Evolutionary conservation across 1,284 basidiomycete genomes (phyloP), one percentile per base, ranked within the genome.

Genomic region (Ganoderma resinaceum): DNA sequence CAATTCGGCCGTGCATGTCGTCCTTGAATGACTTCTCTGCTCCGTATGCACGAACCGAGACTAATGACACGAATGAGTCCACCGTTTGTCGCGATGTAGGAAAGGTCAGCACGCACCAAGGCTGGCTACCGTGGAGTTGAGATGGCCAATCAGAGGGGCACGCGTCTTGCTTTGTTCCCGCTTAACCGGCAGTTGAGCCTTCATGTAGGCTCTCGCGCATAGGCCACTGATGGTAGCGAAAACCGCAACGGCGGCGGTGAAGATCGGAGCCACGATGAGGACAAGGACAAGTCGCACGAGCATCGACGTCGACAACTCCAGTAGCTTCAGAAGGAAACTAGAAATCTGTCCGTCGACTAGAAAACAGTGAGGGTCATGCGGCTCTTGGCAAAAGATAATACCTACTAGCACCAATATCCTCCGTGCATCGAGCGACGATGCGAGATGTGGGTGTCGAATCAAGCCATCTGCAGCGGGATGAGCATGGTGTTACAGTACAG

Each of bases 161-260:
- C 84, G 85, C 9, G 88, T 85, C 75, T 89, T 91, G 33, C 85
- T 87, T 87, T 89, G 89, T 75, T 91, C 87, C 20, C 89, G 84
- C 74, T 94, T 94, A 60, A 93, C 89, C 18, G 89, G 87, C 14
- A 93, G 82, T 76, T 94, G 92, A n/a, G 89, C 89, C 71, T 87
- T 86, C 75, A 94, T 90, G 72, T 88, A 89, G n/a, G 87, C 75
- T 57, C 79, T 75, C 14, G 80, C 86, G 29, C 83, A 76, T 72
- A 80, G 77, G n/a, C 77, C 82, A 35, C 87, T 87, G 6, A 86
- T 20, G 2, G 79, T 73, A 6, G 81, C 82, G 37, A 88, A 80
- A 57, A 76, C 23, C 9, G 80, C 59, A n/a, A 81, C 80, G 9
- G 80, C 82, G 5, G 82, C 46, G n/a, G 79, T 63, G 73, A 83